Evolutionary conservation across 441 rosid species (phyloP), one percentile per base, ranked within the genome.

Genomic region (Corymbia calophylla): DNA sequence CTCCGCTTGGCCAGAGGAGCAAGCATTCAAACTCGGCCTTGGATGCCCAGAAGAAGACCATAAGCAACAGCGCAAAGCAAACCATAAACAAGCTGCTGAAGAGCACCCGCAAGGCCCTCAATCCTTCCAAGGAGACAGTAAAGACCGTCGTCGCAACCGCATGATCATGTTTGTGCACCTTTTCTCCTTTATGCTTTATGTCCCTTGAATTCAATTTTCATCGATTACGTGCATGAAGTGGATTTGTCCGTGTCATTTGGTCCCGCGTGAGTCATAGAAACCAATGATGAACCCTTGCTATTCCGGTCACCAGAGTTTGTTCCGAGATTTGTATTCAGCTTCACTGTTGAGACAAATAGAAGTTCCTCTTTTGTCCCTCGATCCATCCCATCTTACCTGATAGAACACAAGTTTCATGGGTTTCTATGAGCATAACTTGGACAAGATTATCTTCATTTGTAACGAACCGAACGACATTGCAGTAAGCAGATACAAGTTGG

Each of bases 101-200:
- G 70, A 90, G 88, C 58, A 88, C 91, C 18, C 88, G 85, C 64
- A 91, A 89, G 70, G 90, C 89, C 29, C 81, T 92, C 81, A 73
- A 48, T 70, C 56, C 91, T 55, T 55, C 91, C 48, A 90, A 90
- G 85, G 88, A 73, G 88, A 87, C 91, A 4, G 66, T 44, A 86
- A 88, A 80, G 51, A 54, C 60, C 9, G 58, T 85, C 53, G 91
- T 89, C 51, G 82, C 82, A 21, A 87, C 88, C 53, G 88, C 88
- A 32, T 90, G 85, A 92, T 13, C 17, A 21, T 23, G 25, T 82
- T 19, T 48, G 15, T 29, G 47, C 31, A 35, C 3, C 3, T 82
- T 62, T 21, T 13, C 86, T 32, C 84, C 84, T 73, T 73, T 39
- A 12, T 6, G 84, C n/a, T 21, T 39, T 73, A 73, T 73, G 51